Evolutionary conservation across 2,329 filamentous ascomycete species (phyloP), one percentile per base, ranked within the genome.

Genomic region (Colletotrichum tanaceti): DNA sequence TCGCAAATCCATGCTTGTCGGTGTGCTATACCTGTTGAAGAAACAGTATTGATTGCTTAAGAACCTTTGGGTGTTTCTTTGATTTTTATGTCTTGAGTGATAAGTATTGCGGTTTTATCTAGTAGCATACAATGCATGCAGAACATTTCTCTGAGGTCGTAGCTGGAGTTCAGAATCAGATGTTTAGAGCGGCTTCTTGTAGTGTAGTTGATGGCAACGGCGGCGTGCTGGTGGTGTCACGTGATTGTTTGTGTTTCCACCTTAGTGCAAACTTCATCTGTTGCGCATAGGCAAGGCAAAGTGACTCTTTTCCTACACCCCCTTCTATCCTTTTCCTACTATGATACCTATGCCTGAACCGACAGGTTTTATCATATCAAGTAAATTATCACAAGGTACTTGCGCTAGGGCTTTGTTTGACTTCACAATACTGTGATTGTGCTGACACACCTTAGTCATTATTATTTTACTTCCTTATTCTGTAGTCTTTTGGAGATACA

Each of bases 391-490:
- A 39, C 20, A 18, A 11, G 28, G n/a, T 6, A 47, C 13, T 6
- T 35, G 2, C 20, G 6, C 13, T n/a, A 5, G 14, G 6, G 4
- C n/a, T 28, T 39, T 38, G 3, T 39, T 39, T 39, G 11, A 22
- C 38, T 49, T 7, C 28, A 13, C 7, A 2, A 9, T 11, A 38
- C 6, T 7, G 43, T 10, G 38, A 35, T 39, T 49, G 32, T 9
- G 57, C 57, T 59, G 44, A 49, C 57, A 22, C 38, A 16, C 4
- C 35, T 49, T 32, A 59, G 57, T 24, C 32, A 49, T 49, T 28
- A 13, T 24, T 49, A 20, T 24, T 35, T 24, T 5, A 18, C 35
- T 39, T 22, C 10, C n/a, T 11, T 38, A 6, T 18, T 38, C 6
- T 5, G 24, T 52, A 11, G 18, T 20, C 9, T 53, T 6, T 53